Evolutionary conservation across 768 basidiomycete genomes (phyloP), one percentile per base, ranked within the genome.

Genomic region (Sarcomyxa edulis): DNA sequence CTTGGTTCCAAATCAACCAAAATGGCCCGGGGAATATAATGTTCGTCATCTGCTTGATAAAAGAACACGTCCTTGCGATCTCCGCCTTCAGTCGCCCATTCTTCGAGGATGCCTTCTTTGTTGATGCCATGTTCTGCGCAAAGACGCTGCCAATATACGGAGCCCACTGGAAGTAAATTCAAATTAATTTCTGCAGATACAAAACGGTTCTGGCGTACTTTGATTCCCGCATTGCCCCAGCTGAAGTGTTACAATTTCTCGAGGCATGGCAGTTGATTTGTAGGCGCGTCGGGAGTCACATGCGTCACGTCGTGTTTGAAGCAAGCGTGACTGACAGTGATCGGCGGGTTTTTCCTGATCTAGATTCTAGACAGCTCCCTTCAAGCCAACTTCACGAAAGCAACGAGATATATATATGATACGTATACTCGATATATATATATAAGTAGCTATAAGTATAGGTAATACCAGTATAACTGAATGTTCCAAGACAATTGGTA

Each of bases 21-120:
- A 45, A 99, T 95, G 4, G 96, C 91, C 37, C 96, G 78, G 2
- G 96, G 96, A 43, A 99, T 94, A 61, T 98, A 99, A 53, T 96
- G 94, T 59, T 98, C 96, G 54, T 99, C 96, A 58, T 99, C 96
- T n/a, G 96, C 96, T 60, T 98, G 95, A 59, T 99, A 98, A 68
- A 99, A 99, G 66, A 99, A 99, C 19, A 96, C 95, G 64, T 99
- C 96, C 56, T 98, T 99, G 50, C 96, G 74, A 63, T 99, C 96
- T 7, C 90, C 90, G 14, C 88, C 89, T 51, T 94, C 92, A 1
- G 84, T 88, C 5, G 94, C 93, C 88, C 91, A 95, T 46, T 98
- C 94, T 59, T 98, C 94, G 32, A 98, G 79, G 42, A 91, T 90
- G 20, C 96, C 96, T 50, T 94, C 87, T 42, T 86, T 84, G 59